phyloP scores from a whole-genome alignment of 305 asterid genomes.

The Solanum hybrid region DNA sequence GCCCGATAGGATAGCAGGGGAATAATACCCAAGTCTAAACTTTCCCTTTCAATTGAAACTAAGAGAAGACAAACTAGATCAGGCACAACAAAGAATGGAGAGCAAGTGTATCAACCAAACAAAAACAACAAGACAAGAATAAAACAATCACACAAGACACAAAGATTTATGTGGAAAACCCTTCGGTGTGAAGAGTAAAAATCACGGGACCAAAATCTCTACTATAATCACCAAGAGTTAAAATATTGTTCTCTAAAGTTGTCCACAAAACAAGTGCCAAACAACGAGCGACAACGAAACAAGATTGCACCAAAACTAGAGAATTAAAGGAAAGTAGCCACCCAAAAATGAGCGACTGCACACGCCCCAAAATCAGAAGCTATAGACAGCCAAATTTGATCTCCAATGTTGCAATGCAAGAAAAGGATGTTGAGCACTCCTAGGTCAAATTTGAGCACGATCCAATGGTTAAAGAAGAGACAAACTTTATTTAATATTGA shows the following conservation, averaged over 20 bases:
- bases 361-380: no score
- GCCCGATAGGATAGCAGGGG: no score
- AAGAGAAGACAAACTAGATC: no score
- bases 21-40: no score
- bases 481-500: no score
- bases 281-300: not conserved
- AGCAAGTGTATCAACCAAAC: no score
- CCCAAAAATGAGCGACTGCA: no score
- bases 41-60: no score
- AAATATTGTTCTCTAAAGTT: not conserved
- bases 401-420: no score
- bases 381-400: no score
- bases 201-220: not conserved
- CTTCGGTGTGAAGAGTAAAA: not conserved
- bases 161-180: not conserved
- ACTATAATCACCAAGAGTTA: not conserved
- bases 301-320: not conserved
- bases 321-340: not conserved
- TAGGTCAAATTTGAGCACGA: not conserved
- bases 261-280: not conserved
- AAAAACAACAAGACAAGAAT: no score
- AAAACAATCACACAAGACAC: not conserved
- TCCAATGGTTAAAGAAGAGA: not conserved
- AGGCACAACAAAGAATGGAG: no score
- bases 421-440: not conserved